Conservation (phyloP, 805 yeast genomes). For the Hagleromyces aurorensis region DNA sequence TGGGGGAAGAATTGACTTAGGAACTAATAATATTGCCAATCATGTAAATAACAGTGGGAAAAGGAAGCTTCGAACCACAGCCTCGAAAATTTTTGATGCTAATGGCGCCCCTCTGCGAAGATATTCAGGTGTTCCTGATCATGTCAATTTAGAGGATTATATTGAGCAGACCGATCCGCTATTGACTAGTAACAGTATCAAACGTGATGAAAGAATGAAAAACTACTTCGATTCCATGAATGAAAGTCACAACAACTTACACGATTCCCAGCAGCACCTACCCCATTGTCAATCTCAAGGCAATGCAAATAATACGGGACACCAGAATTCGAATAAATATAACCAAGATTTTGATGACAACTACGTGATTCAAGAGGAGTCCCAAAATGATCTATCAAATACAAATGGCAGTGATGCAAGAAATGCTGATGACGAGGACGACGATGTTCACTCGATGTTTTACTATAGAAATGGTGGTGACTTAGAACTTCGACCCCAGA, state of each 20-base stretch:
- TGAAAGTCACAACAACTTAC: constrained; percentile 1
- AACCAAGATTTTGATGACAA: constrained; percentile 8
- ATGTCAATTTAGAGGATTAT: constrained; percentile 39
- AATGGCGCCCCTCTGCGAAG: constrained; percentile 66
- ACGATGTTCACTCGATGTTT: constrained; percentile 29
- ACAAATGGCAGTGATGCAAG: constrained; percentile 9
- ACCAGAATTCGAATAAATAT: constrained; percentile 5
- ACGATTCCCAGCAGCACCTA: too few relatives aligned
- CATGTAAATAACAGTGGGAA: constrained; percentile 6
- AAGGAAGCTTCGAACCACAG: constrained; percentile 50
- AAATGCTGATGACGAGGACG: constrained; percentile 16
- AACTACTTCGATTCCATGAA: constrained; percentile 1
- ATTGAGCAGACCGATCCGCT: constrained; percentile 37
- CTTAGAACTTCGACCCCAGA: constrained; percentile 25
- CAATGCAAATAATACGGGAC: too few relatives aligned
- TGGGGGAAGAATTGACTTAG: too few relatives aligned
- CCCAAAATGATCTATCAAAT: constrained; percentile 2
- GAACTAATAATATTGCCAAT: constrained; percentile 3
- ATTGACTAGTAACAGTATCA: constrained; percentile 3
- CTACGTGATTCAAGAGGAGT: constrained; percentile 17
- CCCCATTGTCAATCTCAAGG: too few relatives aligned
- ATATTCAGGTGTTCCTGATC: constrained; percentile 64
- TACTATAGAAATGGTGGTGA: constrained; percentile 28
- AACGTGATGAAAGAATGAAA: constrained; percentile 5
- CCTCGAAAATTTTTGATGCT: constrained; percentile 65